phyloP scores from a whole-genome alignment of 2,329 filamentous ascomycete genomes.

The Ascochyta koolunga region DNA sequence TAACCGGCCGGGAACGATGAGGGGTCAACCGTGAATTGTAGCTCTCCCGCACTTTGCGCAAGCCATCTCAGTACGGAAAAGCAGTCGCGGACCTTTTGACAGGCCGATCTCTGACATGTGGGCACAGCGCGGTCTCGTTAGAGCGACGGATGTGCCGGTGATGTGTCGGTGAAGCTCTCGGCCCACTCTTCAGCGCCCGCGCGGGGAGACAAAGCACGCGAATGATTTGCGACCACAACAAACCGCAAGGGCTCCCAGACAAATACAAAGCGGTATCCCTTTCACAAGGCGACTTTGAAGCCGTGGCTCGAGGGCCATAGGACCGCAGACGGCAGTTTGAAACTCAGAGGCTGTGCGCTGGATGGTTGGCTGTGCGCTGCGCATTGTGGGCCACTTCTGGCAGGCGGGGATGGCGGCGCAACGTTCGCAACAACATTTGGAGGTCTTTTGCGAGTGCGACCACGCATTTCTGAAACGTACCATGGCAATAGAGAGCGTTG shows the following conservation, averaged over 20 bases:
- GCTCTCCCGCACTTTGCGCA: conserved; percentile 39
- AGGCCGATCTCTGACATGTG: conserved; percentile 24
- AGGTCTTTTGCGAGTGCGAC: conserved; percentile 20
- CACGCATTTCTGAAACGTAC: conserved; percentile 19
- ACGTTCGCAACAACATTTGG: conserved; percentile 24
- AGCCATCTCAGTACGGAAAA: conserved; percentile 22
- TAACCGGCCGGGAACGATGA: conserved; percentile 35
- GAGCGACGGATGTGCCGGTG: conserved; percentile 33
- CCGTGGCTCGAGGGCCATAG: conserved; percentile 19
- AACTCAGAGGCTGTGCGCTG: conserved; percentile 31
- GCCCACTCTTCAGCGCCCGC: conserved; percentile 22
- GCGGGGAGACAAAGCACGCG: conserved; percentile 38
- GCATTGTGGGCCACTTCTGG: conserved; percentile 23
- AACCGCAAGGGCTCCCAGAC: conserved; percentile 11
- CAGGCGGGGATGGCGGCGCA: conserved; percentile 21
- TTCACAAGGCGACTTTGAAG: conserved; percentile 6
- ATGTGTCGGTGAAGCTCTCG: conserved; percentile 42
- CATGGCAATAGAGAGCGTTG: conserved; percentile 21
- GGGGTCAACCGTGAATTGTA: conserved; percentile 33
- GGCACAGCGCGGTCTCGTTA: conserved; percentile 25
- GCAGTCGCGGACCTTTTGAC: conserved; percentile 28
- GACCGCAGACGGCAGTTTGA: conserved; percentile 34
- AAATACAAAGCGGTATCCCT: conserved; percentile 13
- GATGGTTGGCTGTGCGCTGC: conserved; percentile 38
- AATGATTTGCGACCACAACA: conserved; percentile 23